Conservation (phyloP, 495 filamentous ascomycete species). For the Tuber melanosporum region DNA sequence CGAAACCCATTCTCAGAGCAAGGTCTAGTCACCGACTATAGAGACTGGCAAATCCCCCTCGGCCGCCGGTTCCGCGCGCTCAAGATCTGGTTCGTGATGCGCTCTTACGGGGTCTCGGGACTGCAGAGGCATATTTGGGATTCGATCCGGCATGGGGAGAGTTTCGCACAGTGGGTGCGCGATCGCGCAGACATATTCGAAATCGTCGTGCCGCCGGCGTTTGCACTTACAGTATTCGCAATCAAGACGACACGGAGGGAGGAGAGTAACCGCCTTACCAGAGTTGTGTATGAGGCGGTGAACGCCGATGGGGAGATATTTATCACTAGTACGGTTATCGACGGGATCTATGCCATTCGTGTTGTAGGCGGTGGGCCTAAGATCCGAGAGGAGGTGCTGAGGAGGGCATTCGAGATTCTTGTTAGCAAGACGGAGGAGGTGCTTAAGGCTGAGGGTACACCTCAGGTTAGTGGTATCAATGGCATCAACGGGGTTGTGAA, state of each 20-base stretch:
- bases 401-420: slow-evolving; percentile 70
- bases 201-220: slow-evolving; percentile 67
- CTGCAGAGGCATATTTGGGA: slow-evolving; percentile 66
- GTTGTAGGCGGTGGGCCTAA: slow-evolving; percentile 65
- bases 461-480: slow-evolving; percentile 4
- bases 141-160: slow-evolving; percentile 60
- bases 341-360: slow-evolving; percentile 72
- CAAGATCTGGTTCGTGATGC: slow-evolving; percentile 96
- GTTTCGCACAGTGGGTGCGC: slow-evolving; percentile 57
- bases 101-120: slow-evolving; percentile 75
- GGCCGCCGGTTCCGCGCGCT: slow-evolving; percentile 84
- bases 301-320: slow-evolving; percentile 75
- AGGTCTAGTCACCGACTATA: slow-evolving; percentile 89
- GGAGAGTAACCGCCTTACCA: slow-evolving; percentile 60
- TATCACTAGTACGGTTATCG: slow-evolving; percentile 69
- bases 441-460: slow-evolving; percentile 27
- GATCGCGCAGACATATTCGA: slow-evolving; percentile 65
- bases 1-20: slow-evolving; percentile 70
- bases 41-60: slow-evolving; percentile 97
- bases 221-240: slow-evolving; percentile 73
- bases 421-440: slow-evolving; percentile 62
- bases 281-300: slow-evolving; percentile 68
- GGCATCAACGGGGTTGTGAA: not conserved
- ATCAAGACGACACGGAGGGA: slow-evolving; percentile 43
- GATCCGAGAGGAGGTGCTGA: slow-evolving; percentile 63